Evolutionary conservation across 495 filamentous ascomycete genomes (phyloP), one percentile per base, ranked within the genome.

Genomic region (Aspergillus carlsbadensis): DNA sequence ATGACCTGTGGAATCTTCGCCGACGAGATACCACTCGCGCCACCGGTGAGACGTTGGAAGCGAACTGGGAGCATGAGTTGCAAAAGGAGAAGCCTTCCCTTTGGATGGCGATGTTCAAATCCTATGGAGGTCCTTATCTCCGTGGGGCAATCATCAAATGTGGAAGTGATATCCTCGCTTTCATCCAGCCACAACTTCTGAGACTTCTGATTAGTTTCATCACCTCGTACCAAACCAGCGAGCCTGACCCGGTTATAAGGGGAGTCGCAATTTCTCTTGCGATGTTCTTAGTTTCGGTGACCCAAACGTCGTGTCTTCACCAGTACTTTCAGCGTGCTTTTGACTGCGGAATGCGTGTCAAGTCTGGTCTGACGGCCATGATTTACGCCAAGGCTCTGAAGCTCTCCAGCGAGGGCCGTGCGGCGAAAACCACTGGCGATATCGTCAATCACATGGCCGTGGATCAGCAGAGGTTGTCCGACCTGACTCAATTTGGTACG

Each of bases 381-480:
- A 97, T 98, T 56, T 99, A 97, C 65, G 80, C 86, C 40, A 99
- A 99, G 72, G 86, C 90, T 1, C 79, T 96, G 66, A 87, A 82
- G 48, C 79, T 99, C 10, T 96, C 92, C 0, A 97, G 95, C 63
- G 95, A 99, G 73, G 95, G 93, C 14, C 82, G 93, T 39, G 80
- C 89, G n/a, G 65, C 84, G 20, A 96, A 98, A 73, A 91, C 91
- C 3, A 98, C 95, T 2, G 95, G 95, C 44, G 95, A 99, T 69
- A 97, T 98, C 71, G 95, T 99, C 61, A 99, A 98, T 63, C 90
- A 95, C 68, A 98, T 98, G 91, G 94, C 95, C 21, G 92, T 98
- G 18, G 95, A 99, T 70, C 92, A 92, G 41, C 94, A 98, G 66
- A 84, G 95, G 29, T 80, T 99, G 37, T 88, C 96, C 60, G 95